Percentiles rank a stretch among this genome's conserved stretches.
These are phyloP conservation scores for Skeletonema costatum DNA, from an alignment of 108 stramenopile genomes.

Conservation along the genomic window DNA sequence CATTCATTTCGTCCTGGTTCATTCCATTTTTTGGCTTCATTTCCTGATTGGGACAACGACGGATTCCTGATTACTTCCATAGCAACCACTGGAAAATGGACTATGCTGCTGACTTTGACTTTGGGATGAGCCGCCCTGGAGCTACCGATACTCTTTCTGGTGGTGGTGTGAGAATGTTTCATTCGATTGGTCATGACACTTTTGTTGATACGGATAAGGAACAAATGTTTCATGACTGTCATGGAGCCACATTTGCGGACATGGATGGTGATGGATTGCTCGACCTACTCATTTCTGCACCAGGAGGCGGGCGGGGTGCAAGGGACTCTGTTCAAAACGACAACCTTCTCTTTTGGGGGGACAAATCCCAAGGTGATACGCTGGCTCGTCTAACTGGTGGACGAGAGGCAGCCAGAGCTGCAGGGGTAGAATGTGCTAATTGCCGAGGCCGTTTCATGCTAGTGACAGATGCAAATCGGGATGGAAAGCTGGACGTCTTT, in stretches of 20 bases:
- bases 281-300: not conserved
- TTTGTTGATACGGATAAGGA: not conserved
- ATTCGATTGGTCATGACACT: not conserved
- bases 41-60: not conserved
- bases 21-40: not conserved
- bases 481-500: not conserved
- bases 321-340: not conserved
- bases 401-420: not conserved
- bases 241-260: not conserved
- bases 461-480: not conserved
- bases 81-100: not conserved
- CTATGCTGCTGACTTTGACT: not conserved
- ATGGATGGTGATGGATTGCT: conserved; percentile 5
- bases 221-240: not conserved
- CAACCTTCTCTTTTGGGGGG: not conserved
- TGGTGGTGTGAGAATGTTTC: not conserved
- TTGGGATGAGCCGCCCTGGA: not conserved
- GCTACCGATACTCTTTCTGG: not conserved
- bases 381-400: not conserved
- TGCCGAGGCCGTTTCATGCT: conserved; percentile 2
- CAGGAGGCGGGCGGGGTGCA: not conserved
- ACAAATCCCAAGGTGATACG: not conserved
- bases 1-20: not conserved
- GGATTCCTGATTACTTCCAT: conserved; percentile 7
- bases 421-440: not conserved